These are phyloP conservation scores for Pyrenophora seminiperda DNA, from an alignment of 2,329 filamentous ascomycete species.

Conservation along the genomic window DNA sequence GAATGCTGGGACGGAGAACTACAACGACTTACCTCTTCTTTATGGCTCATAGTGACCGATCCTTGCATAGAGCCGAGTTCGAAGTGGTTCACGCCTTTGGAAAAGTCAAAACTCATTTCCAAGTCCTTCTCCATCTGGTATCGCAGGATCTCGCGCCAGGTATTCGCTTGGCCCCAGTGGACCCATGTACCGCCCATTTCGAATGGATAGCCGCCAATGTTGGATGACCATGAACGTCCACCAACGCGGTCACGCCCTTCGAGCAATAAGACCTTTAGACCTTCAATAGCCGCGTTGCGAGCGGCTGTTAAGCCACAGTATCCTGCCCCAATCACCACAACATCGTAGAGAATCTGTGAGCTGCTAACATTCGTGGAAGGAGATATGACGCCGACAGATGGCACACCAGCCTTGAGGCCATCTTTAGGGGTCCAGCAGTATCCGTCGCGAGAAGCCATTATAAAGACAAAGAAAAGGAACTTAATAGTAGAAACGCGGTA, in stretches of 20 bases:
- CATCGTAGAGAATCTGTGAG: conserved; percentile 23
- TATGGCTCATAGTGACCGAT: conserved; percentile 48
- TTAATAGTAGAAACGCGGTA: no score
- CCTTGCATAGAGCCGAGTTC: conserved; percentile 43
- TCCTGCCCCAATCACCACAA: conserved; percentile 32
- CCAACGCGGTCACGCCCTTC: conserved; percentile 53
- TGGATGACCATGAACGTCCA: conserved; percentile 50
- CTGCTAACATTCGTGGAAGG: conserved; percentile 23
- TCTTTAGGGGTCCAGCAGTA: conserved; percentile 25
- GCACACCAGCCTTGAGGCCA: conserved; percentile 26
- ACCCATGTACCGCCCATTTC: conserved; percentile 55
- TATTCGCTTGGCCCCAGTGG: conserved; percentile 29
- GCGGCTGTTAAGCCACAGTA: conserved; percentile 35
- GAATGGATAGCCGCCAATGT: conserved; percentile 40
- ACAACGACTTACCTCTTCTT: conserved; percentile 44
- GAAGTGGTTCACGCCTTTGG: conserved; percentile 52
- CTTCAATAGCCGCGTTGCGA: conserved; percentile 25
- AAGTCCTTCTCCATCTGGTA: conserved; percentile 49
- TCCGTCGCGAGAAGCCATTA: conserved; percentile 31
- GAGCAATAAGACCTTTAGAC: conserved; percentile 39
- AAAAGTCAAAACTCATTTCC: conserved; percentile 48
- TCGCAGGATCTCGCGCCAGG: conserved; percentile 51
- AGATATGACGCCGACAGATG: conserved; percentile 24
- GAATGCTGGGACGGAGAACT: no score
- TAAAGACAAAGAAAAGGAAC: neutral